These are phyloP conservation scores for Juncus effusus DNA, from an alignment of 176 grass and related monocot genomes.

Conservation along the genomic window DNA sequence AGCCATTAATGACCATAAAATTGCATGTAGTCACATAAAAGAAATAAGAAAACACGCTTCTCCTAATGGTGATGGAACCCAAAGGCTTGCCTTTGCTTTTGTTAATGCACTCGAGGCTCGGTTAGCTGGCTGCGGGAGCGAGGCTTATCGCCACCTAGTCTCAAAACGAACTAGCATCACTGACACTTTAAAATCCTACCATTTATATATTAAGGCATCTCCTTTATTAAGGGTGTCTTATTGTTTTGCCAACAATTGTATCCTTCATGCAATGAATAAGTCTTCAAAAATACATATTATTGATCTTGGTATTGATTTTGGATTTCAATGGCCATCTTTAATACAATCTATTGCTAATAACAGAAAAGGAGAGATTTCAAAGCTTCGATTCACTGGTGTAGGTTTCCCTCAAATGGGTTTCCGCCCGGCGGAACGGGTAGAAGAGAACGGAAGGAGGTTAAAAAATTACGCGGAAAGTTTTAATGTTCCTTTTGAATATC, in stretches of 20 bases:
- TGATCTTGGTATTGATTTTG: constrained; percentile 58
- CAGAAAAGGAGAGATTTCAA: constrained; percentile 35
- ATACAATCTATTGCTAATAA: constrained; percentile 39
- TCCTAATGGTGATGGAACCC: constrained; percentile 39
- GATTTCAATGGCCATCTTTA: constrained; percentile 8
- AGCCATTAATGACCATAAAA: too few species aligned
- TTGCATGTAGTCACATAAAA: too few species aligned
- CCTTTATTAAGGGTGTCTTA: constrained; percentile 47
- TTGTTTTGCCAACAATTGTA: constrained; percentile 54
- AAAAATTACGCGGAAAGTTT: constrained; percentile 57
- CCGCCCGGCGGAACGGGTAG: constrained; percentile 29
- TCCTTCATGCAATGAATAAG: constrained; percentile 36
- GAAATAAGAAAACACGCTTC: too few species aligned
- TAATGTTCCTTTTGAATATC: too few species aligned
- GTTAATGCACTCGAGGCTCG: constrained; percentile 49
- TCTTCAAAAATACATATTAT: constrained; percentile 50
- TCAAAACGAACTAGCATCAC: constrained; percentile 25
- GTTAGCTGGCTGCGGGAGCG: constrained; percentile 49
- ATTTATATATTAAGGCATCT: constrained; percentile 29
- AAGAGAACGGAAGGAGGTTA: constrained; percentile 33
- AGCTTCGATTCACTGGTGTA: constrained; percentile 61
- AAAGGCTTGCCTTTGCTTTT: constrained; percentile 55
- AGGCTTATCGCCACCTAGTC: constrained; percentile 41
- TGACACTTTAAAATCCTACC: constrained; percentile 34
- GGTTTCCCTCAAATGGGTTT: constrained; percentile 53